phyloP scores from a whole-genome alignment of 306 rosid species.

The peach (Prunus persica) region Prunus_persica_NCBIv2 NC_034014.1:13063501-13064000 shows the following conservation, averaged over 20 bases:
- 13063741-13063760: not conserved
- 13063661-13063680: not conserved
- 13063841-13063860: constrained; percentile 73
- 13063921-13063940: constrained; percentile 78
- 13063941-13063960: constrained; percentile 92
- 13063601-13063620: not conserved
- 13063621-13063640: not conserved
- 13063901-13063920: constrained; percentile 79
- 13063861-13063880: constrained; percentile 51
- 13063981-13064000: constrained; percentile 74
- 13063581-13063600: not conserved
- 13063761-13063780: not conserved
- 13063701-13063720: not conserved
- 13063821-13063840: constrained; percentile 53
- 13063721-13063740: not conserved
- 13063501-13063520: not conserved
- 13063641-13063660: not conserved
- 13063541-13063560: not conserved
- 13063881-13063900: constrained; percentile 58
- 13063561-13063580: not conserved
- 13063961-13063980: constrained; percentile 90
- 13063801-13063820: not conserved
- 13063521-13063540: too few relatives aligned
- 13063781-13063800: not conserved
- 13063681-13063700: constrained; percentile 2